Conservation (phyloP, 176 grass and related monocot genomes). For the Avena atlantica region DNA sequence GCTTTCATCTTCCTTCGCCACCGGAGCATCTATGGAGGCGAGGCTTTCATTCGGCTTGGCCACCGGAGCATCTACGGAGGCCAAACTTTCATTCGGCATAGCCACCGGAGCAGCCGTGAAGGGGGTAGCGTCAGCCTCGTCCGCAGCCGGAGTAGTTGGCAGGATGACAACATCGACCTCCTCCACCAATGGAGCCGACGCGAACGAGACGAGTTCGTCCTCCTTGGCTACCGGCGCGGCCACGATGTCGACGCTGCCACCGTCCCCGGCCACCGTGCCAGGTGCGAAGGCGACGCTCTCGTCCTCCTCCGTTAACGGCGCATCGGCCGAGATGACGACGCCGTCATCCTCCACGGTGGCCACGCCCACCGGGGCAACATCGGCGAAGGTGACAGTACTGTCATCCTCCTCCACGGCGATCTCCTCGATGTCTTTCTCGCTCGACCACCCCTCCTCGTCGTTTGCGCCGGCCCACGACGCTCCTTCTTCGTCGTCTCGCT, state of each 20-base stretch:
- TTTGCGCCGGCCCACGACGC: constrained; percentile 10
- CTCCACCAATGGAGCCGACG: not conserved
- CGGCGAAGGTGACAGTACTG: not conserved
- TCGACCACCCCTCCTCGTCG: constrained; percentile 8
- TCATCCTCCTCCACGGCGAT: constrained; percentile 32
- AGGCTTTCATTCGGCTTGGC: not conserved
- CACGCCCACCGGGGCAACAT: not conserved
- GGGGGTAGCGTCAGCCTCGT: not conserved
- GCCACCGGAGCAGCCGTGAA: too few species aligned
- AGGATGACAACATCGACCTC: not conserved
- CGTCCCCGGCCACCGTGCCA: not conserved
- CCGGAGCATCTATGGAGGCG: not conserved
- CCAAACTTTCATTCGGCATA: not conserved
- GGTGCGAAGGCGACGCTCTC: not conserved
- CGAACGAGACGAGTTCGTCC: not conserved
- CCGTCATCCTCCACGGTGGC: constrained; percentile 31
- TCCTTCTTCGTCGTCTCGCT: constrained; percentile 21
- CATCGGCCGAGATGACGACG: not conserved
- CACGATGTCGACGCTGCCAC: not conserved
- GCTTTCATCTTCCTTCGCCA: not conserved
- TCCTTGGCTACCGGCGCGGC: constrained; percentile 5
- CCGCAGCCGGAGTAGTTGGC: not conserved
- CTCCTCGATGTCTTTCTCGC: constrained; percentile 39
- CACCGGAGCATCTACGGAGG: not conserved
- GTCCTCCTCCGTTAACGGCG: not conserved